Base-by-base conservation (phyloP, 441 rosid genomes). In the Metrosideros polymorpha region DNA sequence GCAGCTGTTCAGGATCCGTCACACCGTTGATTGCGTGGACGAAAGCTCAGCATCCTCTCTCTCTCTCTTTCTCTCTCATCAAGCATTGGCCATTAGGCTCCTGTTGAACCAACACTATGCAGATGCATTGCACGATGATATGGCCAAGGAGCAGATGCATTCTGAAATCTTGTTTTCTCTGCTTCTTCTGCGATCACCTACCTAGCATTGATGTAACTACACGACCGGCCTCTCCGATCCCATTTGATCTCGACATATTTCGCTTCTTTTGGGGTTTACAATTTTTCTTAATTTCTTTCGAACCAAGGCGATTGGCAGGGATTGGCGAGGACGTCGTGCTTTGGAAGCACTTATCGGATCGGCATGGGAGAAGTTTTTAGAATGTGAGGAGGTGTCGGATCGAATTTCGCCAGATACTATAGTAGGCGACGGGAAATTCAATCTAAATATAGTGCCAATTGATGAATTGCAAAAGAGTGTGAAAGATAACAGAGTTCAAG, bases 1-100 rank as follows among this genome's bases (percentile, higher is more conserved):
- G 85, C 86, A 56, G 88, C 63, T 18, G 88, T 83, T 85, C 56
- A 90, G 82, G 86, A 89, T 89, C 89, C 79, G 89, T 94, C 94
- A 92, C 94, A 92, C 92, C 94, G 90, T 90, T 90, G 93, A 91
- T 94, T 89, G 94, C 95, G 95, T 93, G 92, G 96, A 92, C 92
- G 95, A 91, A 90, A 91, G 52, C 93, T 86, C 86, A 14, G 15
- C 76, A 18, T 19, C 24, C 5, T 85, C 63, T 39, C 15, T 75
- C 49, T 85, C 76, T 87, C 85, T 86, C 82, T 59, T 86, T 47
- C 42, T 86, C 83, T 87, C 71, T 84, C 57, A 77, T 75, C 90
- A 52, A 52, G 82, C 35, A 86, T 87, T 87, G 87, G 82, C 76
- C 18, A 49, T 49, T 29, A 24, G 27, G 47, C 47, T 39, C 47